These are phyloP conservation scores for Neofusicoccum kwambonambiense DNA, from an alignment of 2,329 filamentous ascomycete species.

Conservation along the genomic window DNA sequence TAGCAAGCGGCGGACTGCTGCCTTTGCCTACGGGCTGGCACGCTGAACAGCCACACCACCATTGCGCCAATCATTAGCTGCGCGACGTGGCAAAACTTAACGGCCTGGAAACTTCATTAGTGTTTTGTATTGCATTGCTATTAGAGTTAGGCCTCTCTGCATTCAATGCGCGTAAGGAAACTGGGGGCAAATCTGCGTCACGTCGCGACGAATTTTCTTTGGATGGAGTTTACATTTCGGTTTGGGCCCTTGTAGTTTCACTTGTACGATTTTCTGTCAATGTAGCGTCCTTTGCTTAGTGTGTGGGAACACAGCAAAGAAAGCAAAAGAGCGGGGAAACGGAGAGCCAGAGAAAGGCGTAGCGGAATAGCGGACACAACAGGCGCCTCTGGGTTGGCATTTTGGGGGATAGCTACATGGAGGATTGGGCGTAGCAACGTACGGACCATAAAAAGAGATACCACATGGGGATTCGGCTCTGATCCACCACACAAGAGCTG, in stretches of 20 bases:
- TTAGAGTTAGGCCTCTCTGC: constrained; percentile 1
- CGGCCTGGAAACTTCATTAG: not conserved
- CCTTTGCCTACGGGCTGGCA: not conserved
- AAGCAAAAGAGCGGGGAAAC: not conserved
- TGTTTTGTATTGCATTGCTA: constrained; percentile 13
- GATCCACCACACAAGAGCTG: not conserved
- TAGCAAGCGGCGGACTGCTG: not conserved
- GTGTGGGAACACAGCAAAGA: not conserved
- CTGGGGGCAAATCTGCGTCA: not conserved
- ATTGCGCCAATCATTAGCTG: not conserved
- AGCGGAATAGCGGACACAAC: not conserved
- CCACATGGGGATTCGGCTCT: not conserved
- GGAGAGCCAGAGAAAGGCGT: not conserved
- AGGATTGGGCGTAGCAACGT: too few relatives aligned
- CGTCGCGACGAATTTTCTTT: constrained; percentile 8
- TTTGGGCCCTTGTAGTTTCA: not conserved
- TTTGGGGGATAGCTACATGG: not conserved
- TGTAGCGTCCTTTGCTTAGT: not conserved
- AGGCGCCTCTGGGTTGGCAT: not conserved
- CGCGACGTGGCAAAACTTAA: not conserved
- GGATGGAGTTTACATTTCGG: not conserved
- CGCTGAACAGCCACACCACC: not conserved
- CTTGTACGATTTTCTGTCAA: not conserved
- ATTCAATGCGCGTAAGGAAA: not conserved
- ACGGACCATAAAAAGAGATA: not conserved